Base-by-base conservation (phyloP, 371 early-diverging fungal genomes). In the Haplosporangium sp. region DNA sequence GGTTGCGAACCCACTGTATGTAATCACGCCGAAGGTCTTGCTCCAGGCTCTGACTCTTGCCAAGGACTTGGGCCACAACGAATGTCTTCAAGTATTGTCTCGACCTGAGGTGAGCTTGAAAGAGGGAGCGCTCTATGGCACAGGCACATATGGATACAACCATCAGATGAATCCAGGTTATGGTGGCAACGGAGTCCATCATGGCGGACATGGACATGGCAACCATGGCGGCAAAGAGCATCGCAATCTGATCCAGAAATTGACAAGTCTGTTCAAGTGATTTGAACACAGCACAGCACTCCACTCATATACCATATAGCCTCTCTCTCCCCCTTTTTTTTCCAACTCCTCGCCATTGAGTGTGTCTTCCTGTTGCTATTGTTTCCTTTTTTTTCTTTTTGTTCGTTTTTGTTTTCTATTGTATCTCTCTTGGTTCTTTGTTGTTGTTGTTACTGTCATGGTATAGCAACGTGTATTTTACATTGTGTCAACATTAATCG, bases 241-340 rank as follows among this genome's bases (percentile, higher is more conserved):
- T 12, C 72, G 79, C 16, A 77, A 71, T 52, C 48, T 77, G 43
- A 64, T 77, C 29, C 79, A 77, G 48, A 77, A 77, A 37, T 46
- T 77, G 46, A 77, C 79, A 8, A 72, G 73, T 42, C 61, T 77
- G 14, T 77, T 77, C 65, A 77, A 77, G 57, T 76, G 47, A 64
- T 21, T 3, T 20, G 52, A 5, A 14, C 29, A 41, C 16, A 11
- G 42, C 12, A 2, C 50, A 16, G 5, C 20, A 14, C 20, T 45
- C 14, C 23, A n/a, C 45, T 45, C 18, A 23, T 43, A 52, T 59
- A 62, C 52, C 47, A 18, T 52, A 14, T 48, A 20, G 37, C 50
- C 10, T 1, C 55, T 50, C 43, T 5, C 50, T 21, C 41, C 50
- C 51, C 21, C 5, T 21, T 18, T 21, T 16, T 52, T 42, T n/a